These are phyloP conservation scores for Spathaspora passalidarum DNA, from an alignment of 805 yeast genomes.

Conservation along the genomic window DNA sequence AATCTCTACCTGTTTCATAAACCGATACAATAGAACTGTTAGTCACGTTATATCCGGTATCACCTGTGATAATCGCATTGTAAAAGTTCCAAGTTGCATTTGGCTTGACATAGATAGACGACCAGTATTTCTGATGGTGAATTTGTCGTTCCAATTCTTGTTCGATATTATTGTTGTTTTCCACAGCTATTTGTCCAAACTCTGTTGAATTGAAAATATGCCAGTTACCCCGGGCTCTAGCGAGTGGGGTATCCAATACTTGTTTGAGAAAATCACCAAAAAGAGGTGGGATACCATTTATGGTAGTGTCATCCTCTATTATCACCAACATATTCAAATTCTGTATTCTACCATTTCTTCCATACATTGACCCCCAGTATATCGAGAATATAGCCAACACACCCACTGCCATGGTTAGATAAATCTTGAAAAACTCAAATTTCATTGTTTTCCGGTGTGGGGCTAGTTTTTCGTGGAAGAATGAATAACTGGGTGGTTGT, in stretches of 20 bases:
- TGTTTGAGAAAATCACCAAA: constrained; percentile 48
- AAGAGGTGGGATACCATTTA: constrained; percentile 31
- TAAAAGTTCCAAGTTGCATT: constrained; percentile 43
- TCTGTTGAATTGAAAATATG: constrained; percentile 23
- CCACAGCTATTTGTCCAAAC: constrained; percentile 25
- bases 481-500: constrained; percentile 17
- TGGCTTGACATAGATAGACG: constrained; percentile 49
- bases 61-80: constrained; percentile 38
- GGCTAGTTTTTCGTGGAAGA: constrained; percentile 27
- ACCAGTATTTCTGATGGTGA: constrained; percentile 61
- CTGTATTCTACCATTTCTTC: constrained; percentile 23
- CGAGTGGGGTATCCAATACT: constrained; percentile 20
- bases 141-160: constrained; percentile 43
- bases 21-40: constrained; percentile 32
- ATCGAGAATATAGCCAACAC: constrained; percentile 33
- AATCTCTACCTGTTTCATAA: constrained; percentile 67
- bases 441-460: constrained; percentile 17
- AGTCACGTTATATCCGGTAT: constrained; percentile 26
- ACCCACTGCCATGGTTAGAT: constrained; percentile 30
- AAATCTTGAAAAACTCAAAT: constrained; percentile 17
- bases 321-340: constrained; percentile 38
- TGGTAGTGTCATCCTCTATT: constrained; percentile 17
- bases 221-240: constrained; percentile 35
- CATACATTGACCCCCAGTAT: constrained; percentile 41
- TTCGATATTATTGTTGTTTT: constrained; percentile 23